Evolutionary conservation across 2,329 filamentous ascomycete genomes (phyloP).

Genomic region (Phaeosphaeria sp.): DNA sequence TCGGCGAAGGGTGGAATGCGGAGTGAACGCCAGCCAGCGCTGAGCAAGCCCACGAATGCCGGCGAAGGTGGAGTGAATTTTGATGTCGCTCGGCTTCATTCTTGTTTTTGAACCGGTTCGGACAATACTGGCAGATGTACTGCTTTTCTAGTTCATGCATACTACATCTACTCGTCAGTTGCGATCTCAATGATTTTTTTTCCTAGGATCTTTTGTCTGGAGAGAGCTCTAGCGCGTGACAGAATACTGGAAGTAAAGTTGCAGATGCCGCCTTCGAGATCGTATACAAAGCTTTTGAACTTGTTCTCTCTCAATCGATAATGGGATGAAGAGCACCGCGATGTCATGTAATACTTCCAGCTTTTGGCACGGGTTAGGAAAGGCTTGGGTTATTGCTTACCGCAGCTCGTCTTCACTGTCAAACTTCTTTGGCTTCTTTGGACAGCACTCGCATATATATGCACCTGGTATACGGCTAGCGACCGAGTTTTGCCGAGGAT

Average conservation of each 20-base stretch:
- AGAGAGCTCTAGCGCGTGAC: too few relatives aligned
- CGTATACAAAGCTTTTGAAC: too few relatives aligned
- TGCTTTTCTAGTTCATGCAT: constrained; percentile 94
- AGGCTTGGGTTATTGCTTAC: constrained; percentile 61
- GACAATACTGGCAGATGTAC: constrained; percentile 90
- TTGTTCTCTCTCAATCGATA: too few relatives aligned
- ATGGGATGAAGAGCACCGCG: too few relatives aligned
- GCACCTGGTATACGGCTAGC: constrained; percentile 62
- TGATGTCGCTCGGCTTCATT: constrained; percentile 97
- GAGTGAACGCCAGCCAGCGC: constrained; percentile 75
- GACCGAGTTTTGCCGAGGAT: constrained; percentile 57
- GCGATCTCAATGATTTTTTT: neutral
- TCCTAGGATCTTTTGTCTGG: too few relatives aligned
- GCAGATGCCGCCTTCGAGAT: too few relatives aligned
- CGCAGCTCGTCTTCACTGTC: constrained; percentile 82
- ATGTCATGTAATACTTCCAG: constrained; percentile 12
- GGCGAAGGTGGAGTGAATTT: constrained; percentile 89
- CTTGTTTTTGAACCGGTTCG: constrained; percentile 98
- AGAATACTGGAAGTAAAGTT: too few relatives aligned
- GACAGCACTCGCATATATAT: constrained; percentile 90
- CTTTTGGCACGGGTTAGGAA: constrained; percentile 34
- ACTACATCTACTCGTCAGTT: constrained; percentile 56
- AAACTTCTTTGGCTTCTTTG: constrained; percentile 96
- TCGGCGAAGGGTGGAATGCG: constrained; percentile 84
- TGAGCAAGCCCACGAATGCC: constrained; percentile 96